These are phyloP conservation scores for Rutstroemia sydowiana DNA, from an alignment of 2,329 filamentous ascomycete species.

Conservation along the genomic window DNA sequence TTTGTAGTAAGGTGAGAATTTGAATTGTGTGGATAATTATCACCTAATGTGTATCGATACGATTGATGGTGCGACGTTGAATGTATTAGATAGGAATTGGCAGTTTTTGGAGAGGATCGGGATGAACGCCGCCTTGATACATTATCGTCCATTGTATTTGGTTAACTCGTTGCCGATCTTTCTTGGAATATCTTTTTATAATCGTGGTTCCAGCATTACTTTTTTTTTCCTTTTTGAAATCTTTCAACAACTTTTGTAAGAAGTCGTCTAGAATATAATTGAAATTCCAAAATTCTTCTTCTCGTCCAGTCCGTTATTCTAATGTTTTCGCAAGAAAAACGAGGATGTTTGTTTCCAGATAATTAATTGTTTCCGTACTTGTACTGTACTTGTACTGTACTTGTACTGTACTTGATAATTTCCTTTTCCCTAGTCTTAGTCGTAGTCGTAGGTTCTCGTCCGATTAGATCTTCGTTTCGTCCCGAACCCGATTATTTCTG, in stretches of 20 bases:
- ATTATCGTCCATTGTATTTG: background rate
- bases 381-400: too few species aligned
- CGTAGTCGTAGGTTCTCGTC: background rate
- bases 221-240: background rate
- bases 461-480: background rate
- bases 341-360: background rate
- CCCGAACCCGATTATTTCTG: background rate
- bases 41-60: background rate
- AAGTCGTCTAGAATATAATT: background rate
- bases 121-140: background rate
- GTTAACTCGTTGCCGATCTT: background rate
- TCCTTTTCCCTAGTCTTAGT: background rate
- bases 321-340: background rate
- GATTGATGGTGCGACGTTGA: constrained; percentile 3
- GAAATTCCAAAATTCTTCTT: background rate
- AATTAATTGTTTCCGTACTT: background rate
- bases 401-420: background rate
- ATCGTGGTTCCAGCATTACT: constrained; percentile 29
- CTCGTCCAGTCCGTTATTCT: background rate
- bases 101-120: background rate
- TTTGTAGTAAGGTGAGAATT: background rate
- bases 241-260: background rate
- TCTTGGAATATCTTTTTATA: constrained; percentile 11
- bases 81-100: background rate
- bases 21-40: background rate